Evolutionary conservation across 1,284 basidiomycete species (phyloP).

Genomic region (Pseudozyma hubeiensis): DNA sequence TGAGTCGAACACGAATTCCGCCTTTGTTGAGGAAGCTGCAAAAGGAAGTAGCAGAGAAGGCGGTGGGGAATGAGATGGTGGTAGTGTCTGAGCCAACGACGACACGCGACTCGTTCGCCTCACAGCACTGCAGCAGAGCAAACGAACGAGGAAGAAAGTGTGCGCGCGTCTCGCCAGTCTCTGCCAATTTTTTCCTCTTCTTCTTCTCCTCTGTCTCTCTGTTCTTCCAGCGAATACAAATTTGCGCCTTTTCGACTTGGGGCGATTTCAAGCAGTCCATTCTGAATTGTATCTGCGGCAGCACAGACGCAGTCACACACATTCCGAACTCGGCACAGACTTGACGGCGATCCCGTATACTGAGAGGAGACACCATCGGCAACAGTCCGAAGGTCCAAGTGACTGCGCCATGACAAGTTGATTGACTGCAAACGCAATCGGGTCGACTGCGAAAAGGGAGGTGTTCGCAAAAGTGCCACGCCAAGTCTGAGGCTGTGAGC

Average conservation of each 20-base stretch:
- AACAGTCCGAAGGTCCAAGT: no score
- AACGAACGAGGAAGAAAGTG: not conserved
- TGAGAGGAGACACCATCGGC: no score
- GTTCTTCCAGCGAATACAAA: conserved; percentile 2
- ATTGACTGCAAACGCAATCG: no score
- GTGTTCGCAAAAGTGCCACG: no score
- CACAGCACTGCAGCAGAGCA: not conserved
- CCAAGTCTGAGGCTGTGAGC: not conserved
- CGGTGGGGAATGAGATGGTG: conserved; percentile 31
- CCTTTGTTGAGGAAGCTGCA: conserved; percentile 5
- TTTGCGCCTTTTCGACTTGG: not conserved
- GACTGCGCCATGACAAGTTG: no score
- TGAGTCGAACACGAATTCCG: conserved; percentile 34
- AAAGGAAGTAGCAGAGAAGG: conserved; percentile 48
- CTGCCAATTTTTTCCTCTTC: conserved; percentile 6
- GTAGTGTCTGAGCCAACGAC: conserved; percentile 17
- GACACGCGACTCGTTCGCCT: not conserved
- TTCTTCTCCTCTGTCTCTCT: conserved; percentile 6
- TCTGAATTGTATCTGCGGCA: not conserved
- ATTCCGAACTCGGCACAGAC: no score
- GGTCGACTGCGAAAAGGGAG: no score
- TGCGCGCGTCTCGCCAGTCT: not conserved
- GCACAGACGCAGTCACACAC: no score
- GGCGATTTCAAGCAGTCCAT: not conserved
- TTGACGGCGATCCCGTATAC: no score